These are phyloP conservation scores for Aspergillus tubingensis DNA, from an alignment of 2,329 filamentous ascomycete species.

Conservation along the genomic window DNA sequence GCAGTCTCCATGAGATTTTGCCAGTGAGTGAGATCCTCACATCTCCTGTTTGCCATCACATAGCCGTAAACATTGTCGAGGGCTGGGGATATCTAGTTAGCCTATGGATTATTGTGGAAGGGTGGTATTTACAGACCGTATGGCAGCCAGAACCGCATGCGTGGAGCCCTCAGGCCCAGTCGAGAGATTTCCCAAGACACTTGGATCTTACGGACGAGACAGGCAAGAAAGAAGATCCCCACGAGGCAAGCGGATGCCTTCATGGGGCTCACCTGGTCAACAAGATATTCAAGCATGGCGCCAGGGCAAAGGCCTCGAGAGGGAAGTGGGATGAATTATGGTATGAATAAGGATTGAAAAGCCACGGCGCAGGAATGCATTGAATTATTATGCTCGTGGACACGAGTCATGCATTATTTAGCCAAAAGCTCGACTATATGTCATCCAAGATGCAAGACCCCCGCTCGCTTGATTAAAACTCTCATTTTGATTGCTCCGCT, in stretches of 20 bases:
- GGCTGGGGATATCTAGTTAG: constrained; percentile 47
- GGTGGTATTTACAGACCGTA: constrained; percentile 30
- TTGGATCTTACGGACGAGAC: constrained; percentile 31
- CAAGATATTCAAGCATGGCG: constrained; percentile 52
- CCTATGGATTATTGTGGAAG: no score
- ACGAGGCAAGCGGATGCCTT: constrained; percentile 42
- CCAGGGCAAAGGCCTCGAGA: constrained; percentile 31
- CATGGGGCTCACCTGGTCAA: constrained; percentile 50
- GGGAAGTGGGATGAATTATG: not conserved
- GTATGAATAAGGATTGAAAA: no score
- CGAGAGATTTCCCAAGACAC: constrained; percentile 32
- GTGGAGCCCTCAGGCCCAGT: constrained; percentile 40
- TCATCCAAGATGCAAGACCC: no score
- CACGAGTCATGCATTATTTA: no score
- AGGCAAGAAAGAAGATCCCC: constrained; percentile 43
- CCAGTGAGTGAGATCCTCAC: constrained; percentile 67
- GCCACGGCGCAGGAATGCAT: no score
- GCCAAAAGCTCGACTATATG: no score
- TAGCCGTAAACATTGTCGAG: constrained; percentile 65
- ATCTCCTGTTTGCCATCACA: constrained; percentile 53
- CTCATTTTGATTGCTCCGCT: no score
- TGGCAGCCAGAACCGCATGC: constrained; percentile 37
- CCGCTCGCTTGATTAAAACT: no score
- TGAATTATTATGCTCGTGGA: no score
- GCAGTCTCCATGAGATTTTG: constrained; percentile 49